Evolutionary conservation across 345 rosid species (phyloP).

Genomic region (Crucihimalaya himalaica): DNA sequence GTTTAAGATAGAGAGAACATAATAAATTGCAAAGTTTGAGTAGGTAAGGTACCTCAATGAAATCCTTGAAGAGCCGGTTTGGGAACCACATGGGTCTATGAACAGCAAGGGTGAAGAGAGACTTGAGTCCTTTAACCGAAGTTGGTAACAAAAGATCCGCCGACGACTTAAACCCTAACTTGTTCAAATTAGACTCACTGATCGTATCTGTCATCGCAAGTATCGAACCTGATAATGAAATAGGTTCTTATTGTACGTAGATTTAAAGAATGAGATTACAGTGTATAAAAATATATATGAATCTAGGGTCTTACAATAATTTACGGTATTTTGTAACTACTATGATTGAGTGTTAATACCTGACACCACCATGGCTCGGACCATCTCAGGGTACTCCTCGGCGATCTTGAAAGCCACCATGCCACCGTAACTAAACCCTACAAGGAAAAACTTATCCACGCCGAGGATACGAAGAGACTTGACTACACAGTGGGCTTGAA

Average conservation of each 20-base stretch:
- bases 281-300: not conserved
- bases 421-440: constrained; percentile 95
- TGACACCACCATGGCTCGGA: constrained; percentile 73
- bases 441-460: constrained; percentile 61
- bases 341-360: constrained; percentile 9
- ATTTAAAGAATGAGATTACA: not conserved
- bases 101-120: constrained; percentile 71
- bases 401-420: constrained; percentile 88
- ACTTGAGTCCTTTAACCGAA: constrained; percentile 73
- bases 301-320: not conserved
- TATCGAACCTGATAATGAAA: constrained; percentile 56
- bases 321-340: not conserved
- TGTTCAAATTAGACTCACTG: constrained; percentile 44
- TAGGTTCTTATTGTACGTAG: not conserved
- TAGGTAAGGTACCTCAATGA: constrained; percentile 53
- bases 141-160: constrained; percentile 73
- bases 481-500: constrained; percentile 77
- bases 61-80: constrained; percentile 72
- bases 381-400: constrained; percentile 68
- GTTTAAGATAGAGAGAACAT: not conserved
- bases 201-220: constrained; percentile 78
- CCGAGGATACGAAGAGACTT: constrained; percentile 67
- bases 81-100: constrained; percentile 90
- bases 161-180: constrained; percentile 79
- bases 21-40: not conserved